Conservation (phyloP, 2,329 filamentous ascomycete genomes). For the Ceratocystis albifundus region DNA sequence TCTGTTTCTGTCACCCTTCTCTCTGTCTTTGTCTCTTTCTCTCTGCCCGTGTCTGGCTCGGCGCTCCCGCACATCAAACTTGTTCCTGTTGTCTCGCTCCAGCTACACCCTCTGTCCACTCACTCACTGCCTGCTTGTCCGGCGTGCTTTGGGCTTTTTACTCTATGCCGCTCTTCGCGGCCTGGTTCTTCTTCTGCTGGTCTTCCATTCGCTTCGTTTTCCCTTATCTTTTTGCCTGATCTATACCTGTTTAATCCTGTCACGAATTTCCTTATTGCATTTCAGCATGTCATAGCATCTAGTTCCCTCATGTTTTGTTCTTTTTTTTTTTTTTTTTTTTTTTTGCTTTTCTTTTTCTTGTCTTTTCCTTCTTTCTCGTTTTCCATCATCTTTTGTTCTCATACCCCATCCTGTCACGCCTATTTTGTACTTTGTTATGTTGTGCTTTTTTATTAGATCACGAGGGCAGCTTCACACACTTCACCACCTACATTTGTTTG, state of each 20-base stretch:
- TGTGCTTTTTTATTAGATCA: constrained; percentile 8
- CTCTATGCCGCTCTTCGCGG: constrained; percentile 8
- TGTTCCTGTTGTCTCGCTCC: neutral
- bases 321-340: neutral
- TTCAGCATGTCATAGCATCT: constrained; percentile 14
- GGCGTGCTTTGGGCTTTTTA: neutral
- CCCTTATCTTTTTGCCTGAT: constrained; percentile 2
- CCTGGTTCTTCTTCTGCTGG: neutral
- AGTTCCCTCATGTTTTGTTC: neutral
- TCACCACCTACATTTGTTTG: neutral
- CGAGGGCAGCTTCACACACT: constrained; percentile 10
- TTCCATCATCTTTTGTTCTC: neutral
- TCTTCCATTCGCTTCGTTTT: constrained; percentile 14
- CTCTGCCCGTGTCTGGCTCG: neutral
- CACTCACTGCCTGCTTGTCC: neutral
- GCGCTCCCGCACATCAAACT: neutral
- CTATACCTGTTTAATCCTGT: constrained; percentile 14
- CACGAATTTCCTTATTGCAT: constrained; percentile 6
- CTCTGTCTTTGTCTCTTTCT: neutral
- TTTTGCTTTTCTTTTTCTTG: neutral
- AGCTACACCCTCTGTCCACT: too few relatives aligned
- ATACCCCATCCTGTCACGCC: constrained; percentile 13
- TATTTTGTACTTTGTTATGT: constrained; percentile 10
- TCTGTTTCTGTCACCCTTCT: neutral
- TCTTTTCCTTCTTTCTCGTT: neutral